Percentiles rank a stretch among this genome's conserved stretches.
Conservation (phyloP, 768 basidiomycete species). For the Rhizopogon sp. region DNA sequence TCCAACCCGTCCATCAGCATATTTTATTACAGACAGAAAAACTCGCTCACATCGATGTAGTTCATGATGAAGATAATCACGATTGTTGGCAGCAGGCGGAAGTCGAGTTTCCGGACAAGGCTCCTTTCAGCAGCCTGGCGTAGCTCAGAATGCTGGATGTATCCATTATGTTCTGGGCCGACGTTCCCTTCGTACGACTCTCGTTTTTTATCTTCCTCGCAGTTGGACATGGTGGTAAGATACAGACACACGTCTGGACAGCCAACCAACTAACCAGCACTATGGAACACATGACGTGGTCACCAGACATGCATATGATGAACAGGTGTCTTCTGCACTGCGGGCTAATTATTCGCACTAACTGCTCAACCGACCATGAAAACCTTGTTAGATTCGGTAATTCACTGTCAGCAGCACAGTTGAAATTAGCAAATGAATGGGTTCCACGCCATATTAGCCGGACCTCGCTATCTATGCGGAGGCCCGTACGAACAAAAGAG, state of each 20-base stretch:
- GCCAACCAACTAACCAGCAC: not conserved
- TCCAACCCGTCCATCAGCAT: not conserved
- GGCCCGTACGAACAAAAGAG: slow-evolving; percentile 2
- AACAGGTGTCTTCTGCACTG: not conserved
- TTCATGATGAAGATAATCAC: slow-evolving; percentile 62
- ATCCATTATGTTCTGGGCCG: not conserved
- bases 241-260: not conserved
- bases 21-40: not conserved
- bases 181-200: slow-evolving; percentile 4
- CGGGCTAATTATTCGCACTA: not conserved
- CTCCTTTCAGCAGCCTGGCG: slow-evolving; percentile 11
- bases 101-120: slow-evolving; percentile 54
- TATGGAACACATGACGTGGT: not conserved
- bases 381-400: not conserved
- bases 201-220: slow-evolving; percentile 11
- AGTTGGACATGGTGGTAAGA: slow-evolving; percentile 9
- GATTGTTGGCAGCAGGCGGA: slow-evolving; percentile 50
- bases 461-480: slow-evolving; percentile 1
- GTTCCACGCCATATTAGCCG: not conserved
- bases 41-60: slow-evolving; percentile 51
- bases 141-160: not conserved
- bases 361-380: not conserved
- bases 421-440: not conserved
- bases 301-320: not conserved
- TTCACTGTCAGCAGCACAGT: too few species aligned